Evolutionary conservation across 1,284 basidiomycete genomes (phyloP), one percentile per base, ranked within the genome.

Genomic region (Puccinia horiana): DNA sequence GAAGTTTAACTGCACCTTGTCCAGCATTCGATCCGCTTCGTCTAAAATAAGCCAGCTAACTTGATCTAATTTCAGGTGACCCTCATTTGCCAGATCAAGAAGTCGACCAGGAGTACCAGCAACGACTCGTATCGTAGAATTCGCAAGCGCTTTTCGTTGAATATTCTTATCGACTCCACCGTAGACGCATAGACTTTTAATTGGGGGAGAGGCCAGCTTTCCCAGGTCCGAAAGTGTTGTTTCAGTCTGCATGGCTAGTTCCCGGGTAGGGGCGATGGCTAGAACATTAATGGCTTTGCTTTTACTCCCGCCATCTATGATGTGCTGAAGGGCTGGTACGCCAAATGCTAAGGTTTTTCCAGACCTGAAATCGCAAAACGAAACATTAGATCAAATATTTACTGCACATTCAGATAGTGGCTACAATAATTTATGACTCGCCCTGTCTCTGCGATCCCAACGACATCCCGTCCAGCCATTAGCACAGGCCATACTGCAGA

Each of bases 301-400:
- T 32, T 54, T 81, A 32, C 88, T 88, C 20, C 40, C 42, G 14
- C 29, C 32, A 32, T 37, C 16, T 65, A 94, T 89, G 35, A 94
- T 90, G 49, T 90, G 91, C 80, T 92, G 88, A 58, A 96, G 89
- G 0, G 93, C 93, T 12, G 96, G 96, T 49, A 99, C 91, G 72
- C 95, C 96, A 86, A 99, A 99, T 0, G 95, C 94, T 23, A 98
- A 90, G 0, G 96, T 99, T 89, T 99, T 99, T 12, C 96, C 97
- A 84, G 86, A 85, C 20, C 87, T 86, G 81, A 35, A 72, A 42
- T 35, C 12, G 26, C 26, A 70, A 29, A 35, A 23, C 11, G 4
- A n/a, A 40, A 1, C 18, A 23, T 65, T 35, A 65, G 40, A 37
- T 54, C 29, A n/a, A 23, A 63, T 29, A 4, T 4, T 32, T 63